Conservation (phyloP, 441 rosid species). For the Raphanus hybrid region DNA sequence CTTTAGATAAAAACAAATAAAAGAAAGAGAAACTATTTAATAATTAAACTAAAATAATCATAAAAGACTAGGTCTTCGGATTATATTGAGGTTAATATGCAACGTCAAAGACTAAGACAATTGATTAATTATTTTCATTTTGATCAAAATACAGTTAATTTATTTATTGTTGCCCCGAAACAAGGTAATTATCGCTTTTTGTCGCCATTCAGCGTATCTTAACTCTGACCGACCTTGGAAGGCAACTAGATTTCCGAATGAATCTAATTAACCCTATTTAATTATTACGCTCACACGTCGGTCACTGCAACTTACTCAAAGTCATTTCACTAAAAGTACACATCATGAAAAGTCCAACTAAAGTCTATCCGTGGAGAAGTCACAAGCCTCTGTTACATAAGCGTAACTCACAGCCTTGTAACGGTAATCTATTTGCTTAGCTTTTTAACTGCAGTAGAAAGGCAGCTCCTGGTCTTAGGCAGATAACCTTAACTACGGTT, state of each 20-base stretch:
- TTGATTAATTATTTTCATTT: background rate
- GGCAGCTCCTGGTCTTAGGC: constrained; percentile 23
- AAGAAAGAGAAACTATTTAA: too few species aligned
- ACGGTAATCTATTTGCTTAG: background rate
- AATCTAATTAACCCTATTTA: constrained; percentile 20
- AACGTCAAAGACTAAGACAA: background rate
- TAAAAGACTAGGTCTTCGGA: too few species aligned
- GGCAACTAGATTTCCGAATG: constrained; percentile 32
- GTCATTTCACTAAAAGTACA: constrained; percentile 23
- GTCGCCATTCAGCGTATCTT: constrained; percentile 41
- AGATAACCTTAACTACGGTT: constrained; percentile 49
- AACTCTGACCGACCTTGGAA: constrained; percentile 51
- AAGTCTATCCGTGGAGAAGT: constrained; percentile 26
- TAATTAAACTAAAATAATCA: too few species aligned
- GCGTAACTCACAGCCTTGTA: constrained; percentile 21
- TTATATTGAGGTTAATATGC: background rate
- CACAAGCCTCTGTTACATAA: background rate
- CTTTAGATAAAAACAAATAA: too few species aligned
- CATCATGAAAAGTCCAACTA: constrained; percentile 17
- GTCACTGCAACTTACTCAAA: constrained; percentile 23
- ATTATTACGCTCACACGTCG: constrained; percentile 11
- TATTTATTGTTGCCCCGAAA: background rate
- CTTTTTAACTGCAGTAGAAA: constrained; percentile 50
- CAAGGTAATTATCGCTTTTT: constrained; percentile 5
- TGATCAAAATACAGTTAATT: background rate